Evolutionary conservation across 106 monocot genomes (phyloP), one percentile per base, ranked within the genome.

Genomic region (Dactylorhiza incarnata): DNA sequence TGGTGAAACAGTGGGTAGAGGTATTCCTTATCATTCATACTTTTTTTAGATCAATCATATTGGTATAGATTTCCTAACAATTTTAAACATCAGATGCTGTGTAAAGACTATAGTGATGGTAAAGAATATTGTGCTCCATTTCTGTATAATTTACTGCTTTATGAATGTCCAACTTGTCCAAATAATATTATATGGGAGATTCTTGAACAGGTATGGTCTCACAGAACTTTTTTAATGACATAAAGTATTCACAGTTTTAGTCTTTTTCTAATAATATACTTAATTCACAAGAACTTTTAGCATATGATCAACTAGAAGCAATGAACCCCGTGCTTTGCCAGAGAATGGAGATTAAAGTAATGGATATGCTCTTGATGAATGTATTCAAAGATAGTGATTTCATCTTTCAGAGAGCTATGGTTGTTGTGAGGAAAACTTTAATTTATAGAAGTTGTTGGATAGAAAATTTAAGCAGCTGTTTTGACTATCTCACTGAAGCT

Each of bases 1-100:
- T 95, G 86, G 73, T 90, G 56, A 90, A 88, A 67, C 81, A 82
- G 77, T 95, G 95, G 95, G 88, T 90, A 83, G 90, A 95, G 95
- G 95, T 95, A 76, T 26, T 75, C 11, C 75, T 13, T 78, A n/a
- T n/a, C n/a, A 48, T 71, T 48, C 20, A 46, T 48, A 63, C 15
- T n/a, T 59, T 7, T 24, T 4, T 73, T 51, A 45, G 69, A 45
- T 76, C 13, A 51, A 48, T 54, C 15, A 15, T 9, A 58, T 77
- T 74, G 44, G 77, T 12, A 48, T 78, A 72, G 49, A 16, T 63
- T 68, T n/a, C n/a, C 65, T 71, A 76, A 81, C 68, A 11, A 12
- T 67, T 75, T 82, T 51, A n/a, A 72, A 44, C 53, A 24, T 76
- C 76, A 95, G 95, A 88, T 86, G 65, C 52, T 82, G n/a, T 86